phyloP scores from a whole-genome alignment of 495 filamentous ascomycete species.

The Hypoxylon trugodes region DNA sequence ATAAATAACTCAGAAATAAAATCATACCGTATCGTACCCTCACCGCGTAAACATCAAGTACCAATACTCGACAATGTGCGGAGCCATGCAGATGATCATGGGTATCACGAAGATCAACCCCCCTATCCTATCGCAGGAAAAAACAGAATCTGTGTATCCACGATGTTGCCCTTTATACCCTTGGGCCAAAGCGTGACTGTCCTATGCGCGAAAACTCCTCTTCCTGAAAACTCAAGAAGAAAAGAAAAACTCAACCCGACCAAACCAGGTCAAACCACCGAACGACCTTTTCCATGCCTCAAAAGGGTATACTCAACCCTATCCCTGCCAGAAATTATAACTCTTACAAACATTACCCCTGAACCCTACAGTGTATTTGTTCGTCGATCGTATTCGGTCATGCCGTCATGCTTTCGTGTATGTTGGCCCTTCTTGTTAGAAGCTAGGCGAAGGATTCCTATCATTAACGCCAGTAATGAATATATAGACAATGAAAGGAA shows the following conservation, averaged over 20 bases:
- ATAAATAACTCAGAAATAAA: too few species aligned
- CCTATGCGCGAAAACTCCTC: neutral
- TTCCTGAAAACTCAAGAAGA: neutral
- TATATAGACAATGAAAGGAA: slow-evolving; percentile 17
- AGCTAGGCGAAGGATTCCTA: slow-evolving; percentile 9
- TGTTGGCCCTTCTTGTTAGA: neutral
- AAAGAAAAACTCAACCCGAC: too few species aligned
- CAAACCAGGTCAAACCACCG: slow-evolving; percentile 12
- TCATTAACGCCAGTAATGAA: slow-evolving; percentile 19
- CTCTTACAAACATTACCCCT: neutral
- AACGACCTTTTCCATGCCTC: slow-evolving; percentile 19
- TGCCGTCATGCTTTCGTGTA: slow-evolving; percentile 39
- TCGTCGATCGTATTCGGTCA: slow-evolving; percentile 39
- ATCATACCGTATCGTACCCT: too few species aligned
- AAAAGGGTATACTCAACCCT: slow-evolving; percentile 10
- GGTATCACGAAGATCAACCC: neutral
- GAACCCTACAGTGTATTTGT: slow-evolving; percentile 12
- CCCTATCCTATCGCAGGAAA: neutral
- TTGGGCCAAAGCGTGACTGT: neutral
- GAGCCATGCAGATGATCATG: neutral
- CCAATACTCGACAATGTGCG: too few species aligned
- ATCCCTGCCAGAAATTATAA: slow-evolving; percentile 17
- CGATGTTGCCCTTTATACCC: slow-evolving; percentile 2
- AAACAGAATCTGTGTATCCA: neutral
- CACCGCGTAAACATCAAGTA: too few species aligned